A percentile compares a stretch with the other conserved stretches of the same genome.
Conservation (phyloP, 1,139 yeast species). For the Chernovozyma aurita region DNA sequence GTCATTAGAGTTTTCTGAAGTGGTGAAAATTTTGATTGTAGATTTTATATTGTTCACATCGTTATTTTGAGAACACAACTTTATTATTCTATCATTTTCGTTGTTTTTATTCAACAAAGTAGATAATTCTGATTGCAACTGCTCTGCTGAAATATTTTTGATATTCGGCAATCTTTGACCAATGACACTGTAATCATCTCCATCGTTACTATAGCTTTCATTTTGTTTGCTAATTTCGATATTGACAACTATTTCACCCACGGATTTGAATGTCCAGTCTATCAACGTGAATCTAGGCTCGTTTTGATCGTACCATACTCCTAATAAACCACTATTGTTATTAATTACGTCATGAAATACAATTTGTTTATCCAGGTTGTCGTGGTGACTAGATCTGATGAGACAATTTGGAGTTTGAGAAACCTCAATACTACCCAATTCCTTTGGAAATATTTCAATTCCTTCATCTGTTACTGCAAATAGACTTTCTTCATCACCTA, state of each 20-base stretch:
- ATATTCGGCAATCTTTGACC: conserved; percentile 9
- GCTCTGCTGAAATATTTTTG: conserved; percentile 19
- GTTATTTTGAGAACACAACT: conserved; percentile 32
- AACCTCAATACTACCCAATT: background rate
- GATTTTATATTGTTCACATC: conserved; percentile 32
- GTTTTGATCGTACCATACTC: conserved; percentile 37
- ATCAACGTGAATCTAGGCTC: conserved; percentile 20
- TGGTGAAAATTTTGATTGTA: conserved; percentile 23
- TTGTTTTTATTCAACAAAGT: conserved; percentile 9
- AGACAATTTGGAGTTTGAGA: conserved; percentile 6
- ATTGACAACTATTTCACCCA: conserved; percentile 14
- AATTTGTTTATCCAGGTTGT: background rate
- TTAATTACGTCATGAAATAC: background rate
- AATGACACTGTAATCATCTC: conserved; percentile 1
- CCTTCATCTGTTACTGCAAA: conserved; percentile 15
- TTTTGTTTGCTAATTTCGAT: conserved; percentile 11
- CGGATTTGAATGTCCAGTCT: conserved; percentile 15
- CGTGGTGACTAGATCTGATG: conserved; percentile 9
- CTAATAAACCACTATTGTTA: conserved; percentile 9
- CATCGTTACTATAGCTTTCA: conserved; percentile 3
- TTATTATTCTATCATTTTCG: conserved; percentile 10
- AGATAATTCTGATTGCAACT: conserved; percentile 20
- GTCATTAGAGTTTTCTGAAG: conserved; percentile 13
- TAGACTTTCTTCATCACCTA: conserved; percentile 8
- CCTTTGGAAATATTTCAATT: conserved; percentile 11